These are phyloP conservation scores for Macadamia tetraphylla DNA, from an alignment of 164 flowering plant species.

Conservation along the genomic window DNA sequence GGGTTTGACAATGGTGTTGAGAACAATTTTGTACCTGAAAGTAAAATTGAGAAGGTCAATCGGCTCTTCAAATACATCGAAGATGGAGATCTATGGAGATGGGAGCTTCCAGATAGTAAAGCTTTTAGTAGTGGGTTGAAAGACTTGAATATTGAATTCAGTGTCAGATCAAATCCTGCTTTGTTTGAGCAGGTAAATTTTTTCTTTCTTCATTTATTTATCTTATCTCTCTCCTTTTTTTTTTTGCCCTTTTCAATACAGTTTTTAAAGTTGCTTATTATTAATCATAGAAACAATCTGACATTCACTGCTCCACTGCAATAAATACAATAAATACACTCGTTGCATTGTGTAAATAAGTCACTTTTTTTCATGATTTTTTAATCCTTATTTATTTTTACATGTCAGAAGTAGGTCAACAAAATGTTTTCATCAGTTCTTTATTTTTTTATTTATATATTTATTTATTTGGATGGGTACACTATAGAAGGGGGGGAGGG, in stretches of 20 bases:
- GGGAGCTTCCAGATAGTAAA: slow-evolving; percentile 70
- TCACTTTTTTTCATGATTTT: too few species aligned
- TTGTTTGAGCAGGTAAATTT: slow-evolving; percentile 56
- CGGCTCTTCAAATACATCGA: slow-evolving; percentile 62
- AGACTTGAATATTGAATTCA: slow-evolving; percentile 59
- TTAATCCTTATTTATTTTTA: too few species aligned
- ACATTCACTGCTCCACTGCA: neutral
- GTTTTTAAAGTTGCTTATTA: neutral
- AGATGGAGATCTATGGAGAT: slow-evolving; percentile 87
- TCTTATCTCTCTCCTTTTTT: neutral
- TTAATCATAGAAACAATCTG: neutral
- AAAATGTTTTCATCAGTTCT: too few species aligned
- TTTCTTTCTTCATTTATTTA: neutral
- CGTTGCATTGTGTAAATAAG: too few species aligned
- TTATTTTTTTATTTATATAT: too few species aligned
- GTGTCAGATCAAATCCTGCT: slow-evolving; percentile 37
- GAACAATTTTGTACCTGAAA: slow-evolving; percentile 13
- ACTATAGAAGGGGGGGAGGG: too few species aligned
- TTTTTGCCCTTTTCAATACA: neutral
- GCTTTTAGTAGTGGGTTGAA: slow-evolving; percentile 85
- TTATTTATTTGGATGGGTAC: too few species aligned
- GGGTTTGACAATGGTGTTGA: neutral
- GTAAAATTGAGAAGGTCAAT: slow-evolving; percentile 37
- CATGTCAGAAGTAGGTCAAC: too few species aligned
- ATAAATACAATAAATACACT: neutral